Conservation (phyloP, 805 yeast genomes). For the Myxozyma udenii region DNA sequence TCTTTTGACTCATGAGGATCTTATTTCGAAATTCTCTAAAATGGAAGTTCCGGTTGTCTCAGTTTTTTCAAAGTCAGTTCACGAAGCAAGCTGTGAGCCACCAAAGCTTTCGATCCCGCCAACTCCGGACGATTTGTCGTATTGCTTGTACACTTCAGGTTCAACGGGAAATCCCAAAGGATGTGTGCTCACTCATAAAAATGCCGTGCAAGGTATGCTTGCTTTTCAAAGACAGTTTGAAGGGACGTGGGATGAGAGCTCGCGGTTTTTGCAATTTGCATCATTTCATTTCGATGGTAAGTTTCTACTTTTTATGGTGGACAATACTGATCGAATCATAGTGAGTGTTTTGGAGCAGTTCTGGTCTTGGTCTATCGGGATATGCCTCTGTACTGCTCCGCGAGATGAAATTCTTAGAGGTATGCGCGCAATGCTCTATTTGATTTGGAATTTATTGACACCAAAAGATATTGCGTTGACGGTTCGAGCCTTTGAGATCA, state of each 20-base stretch:
- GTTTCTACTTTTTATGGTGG: not conserved
- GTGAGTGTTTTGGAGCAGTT: slow-evolving; percentile 35
- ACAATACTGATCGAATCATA: not conserved
- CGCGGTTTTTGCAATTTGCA: slow-evolving; percentile 31
- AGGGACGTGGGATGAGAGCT: slow-evolving; percentile 18
- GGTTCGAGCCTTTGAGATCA: slow-evolving; percentile 23
- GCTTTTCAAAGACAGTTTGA: slow-evolving; percentile 30
- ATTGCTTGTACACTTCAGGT: slow-evolving; percentile 34
- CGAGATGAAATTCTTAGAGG: slow-evolving; percentile 27
- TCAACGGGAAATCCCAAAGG: slow-evolving; percentile 35
- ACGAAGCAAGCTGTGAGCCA: not conserved
- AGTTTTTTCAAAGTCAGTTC: not conserved
- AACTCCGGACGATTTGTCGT: slow-evolving; percentile 20
- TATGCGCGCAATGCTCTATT: not conserved
- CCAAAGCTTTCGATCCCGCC: slow-evolving; percentile 2
- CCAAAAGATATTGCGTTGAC: slow-evolving; percentile 21
- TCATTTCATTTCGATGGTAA: slow-evolving; percentile 34
- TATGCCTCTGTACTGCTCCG: slow-evolving; percentile 30
- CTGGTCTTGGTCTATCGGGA: slow-evolving; percentile 35
- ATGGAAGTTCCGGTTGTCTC: slow-evolving; percentile 9
- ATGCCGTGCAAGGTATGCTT: slow-evolving; percentile 33
- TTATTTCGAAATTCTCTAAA: not conserved
- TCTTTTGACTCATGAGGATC: slow-evolving; percentile 21
- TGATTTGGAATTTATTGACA: not conserved
- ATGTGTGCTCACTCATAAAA: slow-evolving; percentile 32